Base-by-base conservation (phyloP, 2,329 filamentous ascomycete species). In the Colletotrichum gloeosporioides region DNA sequence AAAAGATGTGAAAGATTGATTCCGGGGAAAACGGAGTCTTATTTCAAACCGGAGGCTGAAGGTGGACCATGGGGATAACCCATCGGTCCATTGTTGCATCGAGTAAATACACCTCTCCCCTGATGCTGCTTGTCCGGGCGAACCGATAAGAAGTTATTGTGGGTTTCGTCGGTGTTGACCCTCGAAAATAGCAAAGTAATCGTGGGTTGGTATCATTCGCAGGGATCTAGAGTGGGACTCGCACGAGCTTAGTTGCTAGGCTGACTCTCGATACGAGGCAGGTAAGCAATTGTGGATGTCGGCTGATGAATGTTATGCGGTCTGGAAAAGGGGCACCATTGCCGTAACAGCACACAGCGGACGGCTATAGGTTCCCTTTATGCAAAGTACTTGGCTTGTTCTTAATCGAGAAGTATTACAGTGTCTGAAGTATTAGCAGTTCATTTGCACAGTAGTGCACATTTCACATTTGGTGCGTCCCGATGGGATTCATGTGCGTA, bases 201-300 rank as follows among this genome's bases (percentile, higher is more conserved):
- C 49, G 59, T 25, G 44, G 31, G 29, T 34, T 68, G 49, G 70
- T 44, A 27, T 39, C 10, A 64, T 69, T 65, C 12, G 34, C 74
- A 73, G 71, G 74, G 71, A 39, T 66, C 5, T 8, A 15, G 15
- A 13, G 44, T 61, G 74, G 74, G 36, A 65, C 70, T 29, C 62
- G 74, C 64, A 65, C 34, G 36, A 59, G 63, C 69, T 57, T 73
- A 22, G 59, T 71, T 69, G 70, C 73, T 69, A 13, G 73, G 59
- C 16, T 49, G 53, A 71, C 55, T 49, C 8, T 53, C 59, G 39
- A 75, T 73, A 73, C 73, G 73, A 75, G 69, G 55, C 29, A 44
- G 16, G 27, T 34, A n/a, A n/a, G 29, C 59, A 53, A 16, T 16
- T n/a, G 61, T 36, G 49, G 67, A 69, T 69, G 72, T 57, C 34